Percentiles rank a stretch among this genome's conserved stretches.
Evolutionary conservation across 495 filamentous ascomycete species (phyloP).

Genomic region (Penicillium lagena): DNA sequence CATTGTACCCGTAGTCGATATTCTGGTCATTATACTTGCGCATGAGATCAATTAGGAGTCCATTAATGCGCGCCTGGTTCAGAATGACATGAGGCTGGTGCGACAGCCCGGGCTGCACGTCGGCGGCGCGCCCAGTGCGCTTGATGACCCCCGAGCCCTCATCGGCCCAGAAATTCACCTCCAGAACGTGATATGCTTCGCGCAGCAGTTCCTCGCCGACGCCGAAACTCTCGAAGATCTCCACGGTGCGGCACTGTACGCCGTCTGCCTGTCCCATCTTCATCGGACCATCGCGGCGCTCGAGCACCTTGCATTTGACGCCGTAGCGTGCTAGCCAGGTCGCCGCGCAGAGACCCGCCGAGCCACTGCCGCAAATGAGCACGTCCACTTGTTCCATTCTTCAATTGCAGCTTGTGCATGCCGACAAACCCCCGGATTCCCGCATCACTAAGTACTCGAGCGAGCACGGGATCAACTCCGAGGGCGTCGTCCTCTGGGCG

Average conservation of each 20-base stretch:
- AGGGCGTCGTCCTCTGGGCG: no score
- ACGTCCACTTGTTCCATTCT: constrained; percentile 39
- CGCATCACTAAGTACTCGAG: no score
- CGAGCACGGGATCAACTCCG: not conserved
- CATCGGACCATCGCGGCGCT: constrained; percentile 54
- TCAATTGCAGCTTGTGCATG: not conserved
- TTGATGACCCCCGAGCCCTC: constrained; percentile 37
- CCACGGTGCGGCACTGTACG: constrained; percentile 71
- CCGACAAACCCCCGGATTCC: not conserved
- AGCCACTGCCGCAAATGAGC: constrained; percentile 61
- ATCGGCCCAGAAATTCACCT: constrained; percentile 58
- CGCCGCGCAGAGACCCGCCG: constrained; percentile 63
- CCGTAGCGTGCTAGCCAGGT: constrained; percentile 59
- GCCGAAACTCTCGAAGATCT: constrained; percentile 76
- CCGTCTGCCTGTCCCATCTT: constrained; percentile 73
- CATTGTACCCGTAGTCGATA: constrained; percentile 58
- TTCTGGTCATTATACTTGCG: constrained; percentile 32
- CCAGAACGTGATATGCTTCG: constrained; percentile 65
- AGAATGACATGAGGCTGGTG: constrained; percentile 70
- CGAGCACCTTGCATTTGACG: constrained; percentile 57
- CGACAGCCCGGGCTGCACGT: constrained; percentile 58
- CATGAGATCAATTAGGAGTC: constrained; percentile 50
- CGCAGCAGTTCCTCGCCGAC: constrained; percentile 63
- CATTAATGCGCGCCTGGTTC: constrained; percentile 69
- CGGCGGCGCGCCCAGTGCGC: constrained; percentile 48